Percentiles rank a stretch among this genome's conserved stretches.
phyloP scores from a whole-genome alignment of 768 basidiomycete genomes.

The Amanita pseudoporphyria region DNA sequence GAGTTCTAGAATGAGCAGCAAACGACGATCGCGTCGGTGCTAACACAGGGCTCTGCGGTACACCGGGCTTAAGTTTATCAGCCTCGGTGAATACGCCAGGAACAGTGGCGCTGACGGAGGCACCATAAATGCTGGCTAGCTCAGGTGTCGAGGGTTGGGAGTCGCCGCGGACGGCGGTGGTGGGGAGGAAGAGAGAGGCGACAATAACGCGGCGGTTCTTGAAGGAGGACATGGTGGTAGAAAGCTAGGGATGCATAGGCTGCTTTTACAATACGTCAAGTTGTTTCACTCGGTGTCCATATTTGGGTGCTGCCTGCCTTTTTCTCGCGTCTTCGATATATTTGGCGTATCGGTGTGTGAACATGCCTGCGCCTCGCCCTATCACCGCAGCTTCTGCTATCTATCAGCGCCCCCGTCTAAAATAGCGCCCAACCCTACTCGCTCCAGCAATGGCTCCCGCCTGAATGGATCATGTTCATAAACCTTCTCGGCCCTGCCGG shows the following conservation, averaged over 20 bases:
- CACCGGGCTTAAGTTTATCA: conserved; percentile 5
- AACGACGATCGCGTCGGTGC: not conserved
- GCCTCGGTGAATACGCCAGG: conserved; percentile 14
- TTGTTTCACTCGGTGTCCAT: conserved; percentile 3
- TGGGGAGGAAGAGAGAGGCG: conserved; percentile 79
- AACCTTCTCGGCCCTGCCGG: not conserved
- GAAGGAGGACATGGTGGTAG: conserved; percentile 26
- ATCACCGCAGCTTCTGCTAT: too few species aligned
- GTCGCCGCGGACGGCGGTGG: conserved; percentile 55
- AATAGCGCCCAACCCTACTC: not conserved
- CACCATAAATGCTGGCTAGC: conserved; percentile 11
- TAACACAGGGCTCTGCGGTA: not conserved
- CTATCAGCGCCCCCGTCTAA: not conserved
- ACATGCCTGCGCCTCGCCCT: not conserved
- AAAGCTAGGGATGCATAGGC: not conserved
- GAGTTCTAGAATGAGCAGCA: conserved; percentile 8
- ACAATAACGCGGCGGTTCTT: conserved; percentile 68
- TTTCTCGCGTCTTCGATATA: conserved; percentile 2
- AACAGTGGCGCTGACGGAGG: conserved; percentile 7
- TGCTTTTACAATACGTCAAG: conserved; percentile 1
- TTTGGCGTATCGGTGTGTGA: not conserved
- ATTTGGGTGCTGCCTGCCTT: not conserved
- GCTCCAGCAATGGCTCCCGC: not conserved
- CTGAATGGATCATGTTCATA: not conserved
- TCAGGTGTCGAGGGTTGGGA: conserved; percentile 45